These are phyloP conservation scores for Byssothecium circinans DNA, from an alignment of 2,329 filamentous ascomycete genomes.

Conservation along the genomic window DNA sequence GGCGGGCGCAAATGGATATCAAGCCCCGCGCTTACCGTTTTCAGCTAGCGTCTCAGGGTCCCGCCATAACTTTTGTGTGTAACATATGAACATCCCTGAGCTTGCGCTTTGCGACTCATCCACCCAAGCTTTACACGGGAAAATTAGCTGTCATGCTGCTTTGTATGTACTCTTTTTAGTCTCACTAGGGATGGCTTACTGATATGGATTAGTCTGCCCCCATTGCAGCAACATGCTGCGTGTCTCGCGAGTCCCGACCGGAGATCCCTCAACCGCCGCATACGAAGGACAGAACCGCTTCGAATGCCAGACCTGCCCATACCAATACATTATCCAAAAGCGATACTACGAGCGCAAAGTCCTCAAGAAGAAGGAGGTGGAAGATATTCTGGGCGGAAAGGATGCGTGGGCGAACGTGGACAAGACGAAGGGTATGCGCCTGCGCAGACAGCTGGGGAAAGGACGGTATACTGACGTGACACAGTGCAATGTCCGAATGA, in stretches of 20 bases:
- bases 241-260: conserved; percentile 57
- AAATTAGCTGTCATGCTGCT: conserved; percentile 60
- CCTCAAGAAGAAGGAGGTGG: conserved; percentile 83
- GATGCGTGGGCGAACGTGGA: conserved; percentile 91
- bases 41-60: conserved; percentile 21
- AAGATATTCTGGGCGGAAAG: conserved; percentile 86
- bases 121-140: no score
- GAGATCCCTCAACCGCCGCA: conserved; percentile 42
- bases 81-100: no score
- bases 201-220: conserved; percentile 64
- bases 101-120: background rate
- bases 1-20: conserved; percentile 9
- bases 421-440: conserved; percentile 63
- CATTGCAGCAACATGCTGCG: conserved; percentile 83
- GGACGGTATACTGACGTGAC: conserved; percentile 1
- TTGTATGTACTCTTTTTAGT: conserved; percentile 54
- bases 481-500: conserved; percentile 79
- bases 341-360: conserved; percentile 78
- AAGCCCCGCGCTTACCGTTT: conserved; percentile 32
- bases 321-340: conserved; percentile 79
- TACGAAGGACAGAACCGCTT: conserved; percentile 69
- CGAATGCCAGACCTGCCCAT: conserved; percentile 94
- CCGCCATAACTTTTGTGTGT: conserved; percentile 32
- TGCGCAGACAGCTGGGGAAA: background rate
- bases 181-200: no score